These are phyloP conservation scores for Fusarium staphyleae DNA, from an alignment of 2,329 filamentous ascomycete species.

Conservation along the genomic window DNA sequence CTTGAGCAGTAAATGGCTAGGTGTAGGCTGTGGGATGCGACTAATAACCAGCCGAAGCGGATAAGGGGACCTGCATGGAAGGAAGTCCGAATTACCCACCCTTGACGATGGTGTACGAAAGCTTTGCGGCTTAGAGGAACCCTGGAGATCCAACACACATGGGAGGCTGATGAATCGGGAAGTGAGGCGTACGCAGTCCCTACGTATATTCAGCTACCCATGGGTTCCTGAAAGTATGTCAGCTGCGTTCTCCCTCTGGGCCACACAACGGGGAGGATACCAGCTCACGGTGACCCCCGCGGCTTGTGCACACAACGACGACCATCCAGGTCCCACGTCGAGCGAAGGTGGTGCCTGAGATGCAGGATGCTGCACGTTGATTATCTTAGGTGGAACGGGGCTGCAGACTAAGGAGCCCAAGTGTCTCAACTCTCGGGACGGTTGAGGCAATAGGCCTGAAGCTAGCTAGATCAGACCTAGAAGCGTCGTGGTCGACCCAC, in stretches of 20 bases:
- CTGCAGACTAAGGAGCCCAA: slow-evolving; percentile 21
- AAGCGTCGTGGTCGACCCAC: slow-evolving; percentile 28
- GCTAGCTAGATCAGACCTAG: slow-evolving; percentile 38
- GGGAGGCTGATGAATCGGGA: slow-evolving; percentile 16
- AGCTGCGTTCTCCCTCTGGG: background rate
- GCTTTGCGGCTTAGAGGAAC: slow-evolving; percentile 20
- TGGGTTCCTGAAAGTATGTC: background rate
- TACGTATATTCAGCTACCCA: slow-evolving; percentile 16
- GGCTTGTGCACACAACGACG: slow-evolving; percentile 1
- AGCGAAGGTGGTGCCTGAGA: slow-evolving; percentile 33
- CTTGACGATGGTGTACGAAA: slow-evolving; percentile 6
- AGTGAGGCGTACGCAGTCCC: background rate
- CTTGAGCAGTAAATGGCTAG: slow-evolving; percentile 2
- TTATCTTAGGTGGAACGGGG: slow-evolving; percentile 38
- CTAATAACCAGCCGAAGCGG: slow-evolving; percentile 21
- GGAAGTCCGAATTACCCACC: background rate
- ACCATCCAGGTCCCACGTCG: slow-evolving; percentile 8
- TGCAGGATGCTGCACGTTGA: slow-evolving; percentile 40
- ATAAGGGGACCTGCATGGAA: slow-evolving; percentile 10
- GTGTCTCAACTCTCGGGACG: slow-evolving; percentile 23
- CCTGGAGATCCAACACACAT: slow-evolving; percentile 2
- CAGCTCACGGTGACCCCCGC: background rate
- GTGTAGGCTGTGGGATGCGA: slow-evolving; percentile 8
- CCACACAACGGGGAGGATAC: background rate
- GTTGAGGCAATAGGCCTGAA: slow-evolving; percentile 13